These are phyloP conservation scores for Emergomyces orientalis DNA, from an alignment of 2,329 filamentous ascomycete species.

Conservation along the genomic window DNA sequence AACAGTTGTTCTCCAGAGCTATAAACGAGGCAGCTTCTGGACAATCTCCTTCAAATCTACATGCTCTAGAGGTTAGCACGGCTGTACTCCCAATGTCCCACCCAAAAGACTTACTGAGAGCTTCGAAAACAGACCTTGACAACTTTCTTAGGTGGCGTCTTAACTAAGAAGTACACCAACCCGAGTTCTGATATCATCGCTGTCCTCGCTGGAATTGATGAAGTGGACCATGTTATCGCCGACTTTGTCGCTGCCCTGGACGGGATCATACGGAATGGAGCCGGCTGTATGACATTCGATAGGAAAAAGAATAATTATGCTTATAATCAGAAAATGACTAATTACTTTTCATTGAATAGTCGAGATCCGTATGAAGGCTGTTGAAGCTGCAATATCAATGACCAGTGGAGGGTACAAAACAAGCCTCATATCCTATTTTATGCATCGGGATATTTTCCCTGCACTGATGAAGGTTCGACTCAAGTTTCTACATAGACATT, in stretches of 20 bases:
- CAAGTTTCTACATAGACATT: neutral
- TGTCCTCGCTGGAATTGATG: constrained; percentile 77
- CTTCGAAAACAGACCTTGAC: constrained; percentile 61
- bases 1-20: constrained; percentile 67
- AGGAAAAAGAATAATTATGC: neutral
- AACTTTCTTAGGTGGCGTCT: constrained; percentile 70
- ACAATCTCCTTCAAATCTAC: constrained; percentile 54
- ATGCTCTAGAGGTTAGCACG: constrained; percentile 67
- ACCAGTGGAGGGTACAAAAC: constrained; percentile 94
- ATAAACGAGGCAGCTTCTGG: constrained; percentile 58
- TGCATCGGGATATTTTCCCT: constrained; percentile 87
- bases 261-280: constrained; percentile 67
- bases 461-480: constrained; percentile 75
- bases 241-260: constrained; percentile 82
- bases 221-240: constrained; percentile 76
- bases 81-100: neutral
- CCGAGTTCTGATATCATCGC: constrained; percentile 91
- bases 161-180: constrained; percentile 87
- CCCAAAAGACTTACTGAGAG: constrained; percentile 28
- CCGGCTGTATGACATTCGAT: constrained; percentile 47
- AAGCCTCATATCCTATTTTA: constrained; percentile 86
- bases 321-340: neutral
- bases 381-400: constrained; percentile 71
- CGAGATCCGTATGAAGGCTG: constrained; percentile 66
- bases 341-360: constrained; percentile 39